phyloP scores from a whole-genome alignment of 768 basidiomycete species.

The Suillus subluteus region DNA sequence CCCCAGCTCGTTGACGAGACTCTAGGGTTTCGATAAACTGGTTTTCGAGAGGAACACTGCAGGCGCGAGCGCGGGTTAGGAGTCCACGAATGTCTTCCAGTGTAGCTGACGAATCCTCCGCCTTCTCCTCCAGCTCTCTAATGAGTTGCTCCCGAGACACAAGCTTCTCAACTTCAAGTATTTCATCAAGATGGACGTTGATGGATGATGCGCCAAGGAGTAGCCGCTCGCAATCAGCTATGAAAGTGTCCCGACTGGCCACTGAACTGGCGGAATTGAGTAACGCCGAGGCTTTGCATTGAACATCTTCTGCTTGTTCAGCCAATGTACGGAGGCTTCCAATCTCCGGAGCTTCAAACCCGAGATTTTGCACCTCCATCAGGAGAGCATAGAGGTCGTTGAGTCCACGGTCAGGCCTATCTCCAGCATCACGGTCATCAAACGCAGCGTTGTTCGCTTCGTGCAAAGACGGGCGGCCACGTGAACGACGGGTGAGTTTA shows the following conservation, averaged over 20 bases:
- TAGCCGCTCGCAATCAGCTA: constrained; percentile 73
- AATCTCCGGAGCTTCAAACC: constrained; percentile 86
- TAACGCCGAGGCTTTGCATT: constrained; percentile 54
- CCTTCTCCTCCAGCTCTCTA: constrained; percentile 71
- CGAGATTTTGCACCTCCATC: constrained; percentile 72
- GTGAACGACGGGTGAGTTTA: constrained; percentile 71
- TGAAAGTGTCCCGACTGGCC: constrained; percentile 55
- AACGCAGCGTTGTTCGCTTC: constrained; percentile 40
- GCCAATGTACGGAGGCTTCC: constrained; percentile 54
- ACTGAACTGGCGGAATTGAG: constrained; percentile 47
- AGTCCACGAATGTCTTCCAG: constrained; percentile 79
- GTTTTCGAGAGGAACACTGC: constrained; percentile 67
- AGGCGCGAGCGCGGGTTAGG: constrained; percentile 69
- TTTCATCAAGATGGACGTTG: constrained; percentile 83
- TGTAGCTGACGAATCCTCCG: constrained; percentile 67
- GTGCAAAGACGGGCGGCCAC: constrained; percentile 52
- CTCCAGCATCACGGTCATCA: constrained; percentile 55
- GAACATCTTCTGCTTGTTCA: constrained; percentile 66
- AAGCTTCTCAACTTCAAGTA: constrained; percentile 77
- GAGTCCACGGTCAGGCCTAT: constrained; percentile 71
- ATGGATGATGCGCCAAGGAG: constrained; percentile 72
- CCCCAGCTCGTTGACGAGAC: constrained; percentile 65
- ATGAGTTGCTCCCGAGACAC: constrained; percentile 80
- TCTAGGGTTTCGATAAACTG: constrained; percentile 66
- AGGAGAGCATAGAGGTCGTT: constrained; percentile 74